Evolutionary conservation across 2,329 filamentous ascomycete genomes (phyloP).

Genomic region (Paraphoma sp.): DNA sequence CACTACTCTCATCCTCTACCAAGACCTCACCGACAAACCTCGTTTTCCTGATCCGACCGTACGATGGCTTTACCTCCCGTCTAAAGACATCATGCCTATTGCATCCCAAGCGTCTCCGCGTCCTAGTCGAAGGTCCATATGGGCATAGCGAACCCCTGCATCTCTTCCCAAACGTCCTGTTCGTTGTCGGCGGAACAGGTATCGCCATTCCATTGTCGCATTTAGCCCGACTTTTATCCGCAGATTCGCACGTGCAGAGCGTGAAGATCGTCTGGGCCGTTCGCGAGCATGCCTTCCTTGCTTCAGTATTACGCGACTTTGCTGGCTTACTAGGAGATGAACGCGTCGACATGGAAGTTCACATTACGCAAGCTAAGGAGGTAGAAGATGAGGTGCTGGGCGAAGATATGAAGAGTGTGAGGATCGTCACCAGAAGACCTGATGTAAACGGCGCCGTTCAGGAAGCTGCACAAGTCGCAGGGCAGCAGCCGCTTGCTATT

Average conservation of each 20-base stretch:
- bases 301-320: constrained; percentile 32
- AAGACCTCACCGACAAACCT: constrained; percentile 29
- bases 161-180: constrained; percentile 48
- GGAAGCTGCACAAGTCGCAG: constrained; percentile 38
- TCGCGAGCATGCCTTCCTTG: constrained; percentile 38
- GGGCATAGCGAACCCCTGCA: constrained; percentile 52
- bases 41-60: constrained; percentile 59
- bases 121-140: constrained; percentile 61
- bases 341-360: constrained; percentile 31
- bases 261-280: constrained; percentile 45
- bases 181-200: constrained; percentile 46
- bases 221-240: constrained; percentile 22
- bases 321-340: constrained; percentile 26
- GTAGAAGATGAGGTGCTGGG: constrained; percentile 27
- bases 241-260: constrained; percentile 16
- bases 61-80: constrained; percentile 59
- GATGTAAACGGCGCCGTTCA: constrained; percentile 45
- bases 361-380: constrained; percentile 34
- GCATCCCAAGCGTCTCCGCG: constrained; percentile 35
- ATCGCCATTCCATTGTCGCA: constrained; percentile 43
- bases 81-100: constrained; percentile 37
- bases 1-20: constrained; percentile 23
- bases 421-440: constrained; percentile 47
- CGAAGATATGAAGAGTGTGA: constrained; percentile 23
- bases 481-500: constrained; percentile 42